Conservation (phyloP, 352 stramenopile species). For the Phytophthora foliorum region DNA sequence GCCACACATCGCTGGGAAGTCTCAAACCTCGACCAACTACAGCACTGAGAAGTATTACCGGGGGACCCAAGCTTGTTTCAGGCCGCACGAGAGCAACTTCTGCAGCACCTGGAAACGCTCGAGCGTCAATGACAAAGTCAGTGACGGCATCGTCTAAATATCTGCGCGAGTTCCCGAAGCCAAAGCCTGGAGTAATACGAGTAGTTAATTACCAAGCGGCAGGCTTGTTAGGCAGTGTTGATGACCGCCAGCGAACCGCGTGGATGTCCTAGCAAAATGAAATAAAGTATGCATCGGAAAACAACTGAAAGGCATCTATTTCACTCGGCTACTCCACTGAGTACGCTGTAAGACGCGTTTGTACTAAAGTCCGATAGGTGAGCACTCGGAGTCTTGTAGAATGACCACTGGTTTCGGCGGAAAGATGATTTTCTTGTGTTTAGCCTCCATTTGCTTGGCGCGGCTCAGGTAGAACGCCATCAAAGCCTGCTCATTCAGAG, state of each 20-base stretch:
- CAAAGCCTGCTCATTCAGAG: slow-evolving; percentile 41
- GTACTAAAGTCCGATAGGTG: slow-evolving; percentile 10
- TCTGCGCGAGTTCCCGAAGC: slow-evolving; percentile 70
- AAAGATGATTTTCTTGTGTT: slow-evolving; percentile 47
- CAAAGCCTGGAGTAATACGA: slow-evolving; percentile 54
- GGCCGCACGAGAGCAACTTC: slow-evolving; percentile 22
- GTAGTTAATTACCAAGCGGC: slow-evolving; percentile 32
- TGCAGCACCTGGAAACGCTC: slow-evolving; percentile 16
- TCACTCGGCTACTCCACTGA: neutral
- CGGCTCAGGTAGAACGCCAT: slow-evolving; percentile 64
- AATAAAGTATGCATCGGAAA: neutral
- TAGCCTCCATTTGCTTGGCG: slow-evolving; percentile 60
- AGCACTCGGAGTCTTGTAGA: slow-evolving; percentile 19
- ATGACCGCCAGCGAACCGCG: slow-evolving; percentile 53
- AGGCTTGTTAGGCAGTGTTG: slow-evolving; percentile 19
- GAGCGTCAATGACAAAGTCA: slow-evolving; percentile 11
- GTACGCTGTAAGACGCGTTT: neutral
- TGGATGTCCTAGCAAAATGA: slow-evolving; percentile 45
- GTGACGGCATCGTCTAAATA: slow-evolving; percentile 44
- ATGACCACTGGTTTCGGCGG: slow-evolving; percentile 30
- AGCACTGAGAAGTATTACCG: slow-evolving; percentile 19
- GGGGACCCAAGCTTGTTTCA: slow-evolving; percentile 1
- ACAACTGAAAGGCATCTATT: neutral
- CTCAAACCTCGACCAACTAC: slow-evolving; percentile 26
- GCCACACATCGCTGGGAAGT: neutral